Percentiles rank a stretch among this genome's conserved stretches.
These are phyloP conservation scores for Sugiyamaella novakii DNA, from an alignment of 1,139 yeast species.

Conservation along the genomic window DNA sequence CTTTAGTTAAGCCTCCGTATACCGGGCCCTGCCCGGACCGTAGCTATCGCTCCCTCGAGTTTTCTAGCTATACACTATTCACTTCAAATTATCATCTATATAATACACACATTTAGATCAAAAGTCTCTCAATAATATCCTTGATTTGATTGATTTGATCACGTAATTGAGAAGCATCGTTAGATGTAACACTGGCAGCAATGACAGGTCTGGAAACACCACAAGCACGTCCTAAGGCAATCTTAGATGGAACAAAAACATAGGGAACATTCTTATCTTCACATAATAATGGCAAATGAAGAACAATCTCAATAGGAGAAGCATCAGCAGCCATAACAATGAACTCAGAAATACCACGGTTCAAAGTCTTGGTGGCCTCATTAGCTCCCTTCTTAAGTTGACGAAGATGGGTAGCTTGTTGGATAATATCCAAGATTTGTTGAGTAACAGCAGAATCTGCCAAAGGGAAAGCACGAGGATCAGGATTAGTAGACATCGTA, in stretches of 20 bases:
- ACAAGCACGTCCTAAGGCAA: constrained; percentile 99
- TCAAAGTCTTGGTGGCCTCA: constrained; percentile 98
- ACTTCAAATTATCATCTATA: constrained; percentile 2
- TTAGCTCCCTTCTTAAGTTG: constrained; percentile 99
- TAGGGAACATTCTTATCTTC: constrained; percentile 99
- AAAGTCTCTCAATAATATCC: constrained; percentile 98
- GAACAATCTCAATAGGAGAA: constrained; percentile 97
- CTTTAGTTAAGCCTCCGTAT: no score
- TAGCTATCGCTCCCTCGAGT: no score
- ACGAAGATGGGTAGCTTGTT: constrained; percentile 96
- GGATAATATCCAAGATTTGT: constrained; percentile 96
- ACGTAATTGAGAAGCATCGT: constrained; percentile 97
- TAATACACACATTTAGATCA: constrained; percentile 57
- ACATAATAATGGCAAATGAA: constrained; percentile 96
- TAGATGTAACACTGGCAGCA: constrained; percentile 97
- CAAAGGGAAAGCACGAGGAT: constrained; percentile 84
- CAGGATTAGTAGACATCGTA: constrained; percentile 36
- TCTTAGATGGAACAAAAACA: constrained; percentile 97
- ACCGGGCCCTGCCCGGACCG: no score
- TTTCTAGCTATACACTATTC: not conserved
- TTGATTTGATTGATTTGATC: constrained; percentile 95
- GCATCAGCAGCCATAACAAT: constrained; percentile 99
- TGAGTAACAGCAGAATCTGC: constrained; percentile 95
- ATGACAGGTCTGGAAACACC: constrained; percentile 99
- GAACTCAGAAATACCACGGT: constrained; percentile 99